These are phyloP conservation scores for Candida piceae DNA, from an alignment of 805 yeast species.

Conservation along the genomic window DNA sequence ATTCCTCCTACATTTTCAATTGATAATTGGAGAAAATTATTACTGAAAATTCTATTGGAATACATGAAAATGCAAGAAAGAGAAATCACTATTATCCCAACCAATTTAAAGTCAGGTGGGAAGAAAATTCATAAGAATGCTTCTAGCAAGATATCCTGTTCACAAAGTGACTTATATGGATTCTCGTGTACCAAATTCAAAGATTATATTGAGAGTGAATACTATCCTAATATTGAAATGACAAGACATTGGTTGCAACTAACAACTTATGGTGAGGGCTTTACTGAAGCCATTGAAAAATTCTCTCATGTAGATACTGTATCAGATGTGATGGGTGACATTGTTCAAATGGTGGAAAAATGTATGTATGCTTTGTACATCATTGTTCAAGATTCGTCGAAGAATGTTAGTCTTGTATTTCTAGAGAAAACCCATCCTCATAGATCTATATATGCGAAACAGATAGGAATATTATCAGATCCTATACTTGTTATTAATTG, in stretches of 20 bases:
- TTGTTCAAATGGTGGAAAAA: slow-evolving; percentile 21
- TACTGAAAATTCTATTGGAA: slow-evolving; percentile 17
- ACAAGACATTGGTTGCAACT: slow-evolving; percentile 18
- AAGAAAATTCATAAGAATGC: slow-evolving; percentile 2
- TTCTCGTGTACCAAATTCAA: slow-evolving; percentile 2
- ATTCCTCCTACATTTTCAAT: slow-evolving; percentile 23
- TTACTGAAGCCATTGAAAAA: slow-evolving; percentile 21
- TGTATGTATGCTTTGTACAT: slow-evolving; percentile 19
- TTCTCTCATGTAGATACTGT: slow-evolving; percentile 14
- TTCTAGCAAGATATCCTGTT: neutral
- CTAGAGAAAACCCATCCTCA: slow-evolving; percentile 5
- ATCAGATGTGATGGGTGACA: slow-evolving; percentile 19
- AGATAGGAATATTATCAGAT: slow-evolving; percentile 16
- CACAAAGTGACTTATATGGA: neutral
- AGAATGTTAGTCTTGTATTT: slow-evolving; percentile 9
- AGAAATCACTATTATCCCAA: slow-evolving; percentile 1
- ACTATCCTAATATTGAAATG: slow-evolving; percentile 19
- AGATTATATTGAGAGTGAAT: slow-evolving; percentile 9
- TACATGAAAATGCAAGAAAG: slow-evolving; percentile 3
- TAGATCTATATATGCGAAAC: slow-evolving; percentile 6
- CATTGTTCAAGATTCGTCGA: slow-evolving; percentile 11
- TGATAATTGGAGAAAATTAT: slow-evolving; percentile 20
- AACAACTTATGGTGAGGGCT: slow-evolving; percentile 22
- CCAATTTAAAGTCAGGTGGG: slow-evolving; percentile 13
- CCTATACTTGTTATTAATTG: slow-evolving; percentile 14